These are phyloP conservation scores for Conidiobolus incongruus DNA, from an alignment of 371 early-diverging fungal genomes.

Conservation along the genomic window DNA sequence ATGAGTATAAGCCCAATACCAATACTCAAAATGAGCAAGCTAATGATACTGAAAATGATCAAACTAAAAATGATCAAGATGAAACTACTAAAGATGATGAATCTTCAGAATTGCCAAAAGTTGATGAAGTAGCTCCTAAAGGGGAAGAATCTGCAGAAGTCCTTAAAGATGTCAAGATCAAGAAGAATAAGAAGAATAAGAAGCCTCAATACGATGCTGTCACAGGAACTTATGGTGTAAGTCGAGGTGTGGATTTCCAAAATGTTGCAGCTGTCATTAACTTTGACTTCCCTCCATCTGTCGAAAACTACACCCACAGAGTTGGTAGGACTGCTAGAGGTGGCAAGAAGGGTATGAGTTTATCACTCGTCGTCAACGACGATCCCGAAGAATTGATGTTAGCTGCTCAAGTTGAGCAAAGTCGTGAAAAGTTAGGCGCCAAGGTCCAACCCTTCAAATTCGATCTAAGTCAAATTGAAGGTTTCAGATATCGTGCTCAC, in stretches of 20 bases:
- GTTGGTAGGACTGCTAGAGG: constrained; percentile 95
- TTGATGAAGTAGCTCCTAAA: constrained; percentile 7
- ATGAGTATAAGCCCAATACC: constrained; percentile 54
- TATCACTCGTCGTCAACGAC: constrained; percentile 44
- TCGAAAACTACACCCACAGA: constrained; percentile 87
- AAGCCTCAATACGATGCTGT: constrained; percentile 23
- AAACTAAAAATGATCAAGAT: constrained; percentile 11
- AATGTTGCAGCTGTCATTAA: constrained; percentile 89
- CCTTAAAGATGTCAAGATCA: constrained; percentile 4
- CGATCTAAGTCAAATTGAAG: constrained; percentile 74
- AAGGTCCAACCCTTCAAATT: constrained; percentile 55
- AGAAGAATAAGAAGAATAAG: constrained; percentile 11
- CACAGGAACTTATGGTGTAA: constrained; percentile 84
- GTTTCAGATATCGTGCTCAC: constrained; percentile 72
- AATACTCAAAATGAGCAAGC: too few relatives aligned
- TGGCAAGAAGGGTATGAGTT: constrained; percentile 66
- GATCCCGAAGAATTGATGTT: not conserved
- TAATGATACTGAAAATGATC: constrained; percentile 32
- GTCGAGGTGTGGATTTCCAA: constrained; percentile 94
- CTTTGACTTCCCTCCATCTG: constrained; percentile 86
- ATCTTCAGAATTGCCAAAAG: constrained; percentile 8
- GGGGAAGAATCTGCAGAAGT: constrained; percentile 9
- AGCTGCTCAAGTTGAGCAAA: not conserved
- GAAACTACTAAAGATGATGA: constrained; percentile 6
- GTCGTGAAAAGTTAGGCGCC: constrained; percentile 12